phyloP scores from a whole-genome alignment of 78 protist species.

The Dictyostelium firmibasis region DNA sequence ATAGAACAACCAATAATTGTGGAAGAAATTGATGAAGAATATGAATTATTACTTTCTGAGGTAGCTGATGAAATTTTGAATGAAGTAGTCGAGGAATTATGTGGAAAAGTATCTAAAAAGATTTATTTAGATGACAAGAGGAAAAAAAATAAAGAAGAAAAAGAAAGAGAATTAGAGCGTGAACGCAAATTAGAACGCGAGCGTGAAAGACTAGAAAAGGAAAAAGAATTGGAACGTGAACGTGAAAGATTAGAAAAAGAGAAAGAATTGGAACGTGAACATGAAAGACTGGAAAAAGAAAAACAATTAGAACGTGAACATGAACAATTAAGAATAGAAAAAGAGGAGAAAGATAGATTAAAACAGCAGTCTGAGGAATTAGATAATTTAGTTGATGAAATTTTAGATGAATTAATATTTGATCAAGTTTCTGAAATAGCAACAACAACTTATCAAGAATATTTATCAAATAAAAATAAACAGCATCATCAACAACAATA shows the following conservation, averaged over 20 bases:
- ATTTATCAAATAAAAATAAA: neutral
- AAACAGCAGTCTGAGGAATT: constrained; percentile 7
- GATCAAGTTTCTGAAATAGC: constrained; percentile 14
- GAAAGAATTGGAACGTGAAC: neutral
- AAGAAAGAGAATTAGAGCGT: constrained; percentile 21
- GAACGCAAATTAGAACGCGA: neutral
- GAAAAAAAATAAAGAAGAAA: constrained; percentile 43
- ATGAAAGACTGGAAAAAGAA: neutral
- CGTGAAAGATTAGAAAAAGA: neutral
- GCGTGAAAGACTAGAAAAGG: neutral
- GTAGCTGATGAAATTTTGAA: constrained; percentile 30
- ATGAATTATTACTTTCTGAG: neutral
- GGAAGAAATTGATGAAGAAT: constrained; percentile 3
- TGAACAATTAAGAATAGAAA: neutral
- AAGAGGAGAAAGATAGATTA: neutral
- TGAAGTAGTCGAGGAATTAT: constrained; percentile 50
- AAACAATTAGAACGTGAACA: neutral
- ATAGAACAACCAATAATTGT: neutral
- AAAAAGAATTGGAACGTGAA: neutral
- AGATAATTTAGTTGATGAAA: constrained; percentile 15
- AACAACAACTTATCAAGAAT: neutral
- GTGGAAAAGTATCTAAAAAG: constrained; percentile 18
- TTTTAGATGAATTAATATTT: constrained; percentile 31
- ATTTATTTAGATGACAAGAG: constrained; percentile 44
- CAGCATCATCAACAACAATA: neutral